Evolutionary conservation across 2,329 filamentous ascomycete species (phyloP), one percentile per base, ranked within the genome.

Genomic region (Aureobasidium sp.): DNA sequence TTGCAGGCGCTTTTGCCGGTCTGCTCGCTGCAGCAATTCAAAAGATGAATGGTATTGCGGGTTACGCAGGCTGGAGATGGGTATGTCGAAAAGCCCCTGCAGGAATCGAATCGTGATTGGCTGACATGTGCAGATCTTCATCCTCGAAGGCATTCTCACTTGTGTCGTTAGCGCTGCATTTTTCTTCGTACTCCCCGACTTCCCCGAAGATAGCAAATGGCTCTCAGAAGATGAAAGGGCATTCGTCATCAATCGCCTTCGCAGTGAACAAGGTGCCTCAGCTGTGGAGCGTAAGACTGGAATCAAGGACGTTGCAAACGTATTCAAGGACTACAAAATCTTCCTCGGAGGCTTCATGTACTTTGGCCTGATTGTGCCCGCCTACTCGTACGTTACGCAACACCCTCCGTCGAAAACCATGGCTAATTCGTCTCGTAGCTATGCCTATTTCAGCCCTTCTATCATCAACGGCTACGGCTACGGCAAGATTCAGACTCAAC

Each of bases 1-100:
- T 93, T 3, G 89, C 89, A 1, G 89, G 89, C 36, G 89, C 91
- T 0, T 97, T 96, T 69, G 91, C 90, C 47, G 91, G 91, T 2
- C 81, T 97, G 1, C 80, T 97, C 5, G 92, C 92, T 0, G 87
- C 86, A 1, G 92, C 87, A 0, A 95, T 97, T 65, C 90, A 90
- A n/a, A 90, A 94, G 70, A 92, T 96, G 89, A 83, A 91, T 66
- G 83, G 83, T 3, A 66, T 89, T 12, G 75, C 79, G 9, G 85
- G 84, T 26, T 94, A 92, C 69, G 68, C 74, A 1, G 89, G 87
- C 10, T 94, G 90, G 90, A 79, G 89, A 60, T 92, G 88, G 87
- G 47, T 50, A 34, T 20, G 47, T n/a, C n/a, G n/a, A n/a, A n/a
- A n/a, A n/a, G n/a, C n/a, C n/a, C n/a, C n/a, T n/a, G n/a, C n/a